Base-by-base conservation (phyloP, 2,329 filamentous ascomycete genomes). In the Rhynchosporium secalis region DNA sequence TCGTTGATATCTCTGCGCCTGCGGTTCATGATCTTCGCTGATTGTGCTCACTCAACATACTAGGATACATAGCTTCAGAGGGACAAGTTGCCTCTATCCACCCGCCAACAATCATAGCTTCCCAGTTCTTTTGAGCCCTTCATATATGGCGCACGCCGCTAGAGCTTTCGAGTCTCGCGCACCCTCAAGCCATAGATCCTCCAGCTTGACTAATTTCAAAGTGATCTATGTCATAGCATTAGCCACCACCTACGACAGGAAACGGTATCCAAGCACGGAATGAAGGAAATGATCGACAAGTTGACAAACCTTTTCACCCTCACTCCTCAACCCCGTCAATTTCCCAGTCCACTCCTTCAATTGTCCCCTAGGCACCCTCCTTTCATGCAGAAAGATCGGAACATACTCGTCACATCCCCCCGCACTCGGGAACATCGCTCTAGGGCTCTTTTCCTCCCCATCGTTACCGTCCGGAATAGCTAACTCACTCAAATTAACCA, bases 381-480 rank as follows among this genome's bases (percentile, higher is more conserved):
- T 77, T 75, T 86, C 82, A 67, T 83, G 78, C 66, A 83, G 78
- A 69, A 83, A 87, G 28, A 87, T 79, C 9, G 80, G 83, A 26
- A 87, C 77, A 68, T 81, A 79, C 72, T 87, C 85, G 71, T 88
- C 85, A 67, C 83, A 86, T 0, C 81, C 85, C 0, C 85, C 85
- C 0, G 82, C 78, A 7, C 81, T 84, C 3, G 84, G 84, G 61
- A 79, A 86, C 78, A 86, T 78, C 3, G 80, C 84, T 33, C 70
- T 68, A 0, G 81, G 76, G 84, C 67, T 1, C 61, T 58, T 51
- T 72, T 71, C 13, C 75, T 61, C 58, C 20, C 62, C 29, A n/a
- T 56, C 10, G 63, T 82, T 75, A 4, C 75, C 72, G 56, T 78
- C 76, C 8, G 75, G 72, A 43, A 87, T 84, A 1, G 80, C 81